Evolutionary conservation across 192 early-diverging fungal genomes (phyloP), one percentile per base, ranked within the genome.

Genomic region (Entophlyctis luteolus): DNA sequence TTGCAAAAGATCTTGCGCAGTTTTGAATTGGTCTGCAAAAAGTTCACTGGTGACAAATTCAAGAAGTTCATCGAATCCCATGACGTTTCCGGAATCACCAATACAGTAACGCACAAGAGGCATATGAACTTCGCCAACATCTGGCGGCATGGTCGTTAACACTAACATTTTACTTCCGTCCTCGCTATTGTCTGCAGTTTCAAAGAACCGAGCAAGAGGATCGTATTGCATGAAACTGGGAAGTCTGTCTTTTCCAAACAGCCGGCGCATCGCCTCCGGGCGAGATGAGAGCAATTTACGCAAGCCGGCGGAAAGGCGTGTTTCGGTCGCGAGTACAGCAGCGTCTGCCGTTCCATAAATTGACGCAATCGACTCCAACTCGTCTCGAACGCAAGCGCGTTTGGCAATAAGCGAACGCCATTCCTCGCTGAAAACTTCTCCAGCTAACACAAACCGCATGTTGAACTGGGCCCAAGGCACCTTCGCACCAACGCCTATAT

Each of bases 271-370:
- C 2, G 77, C 25, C n/a, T 37, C 29, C 23, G 75, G 73, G 8
- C 45, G 18, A 18, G n/a, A 16, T n/a, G 66, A 55, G 6, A 75
- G 48, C 31, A 63, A 75, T 8, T 20, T 35, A 4, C 75, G 66
- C 29, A 77, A 53, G 2, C 31, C 14, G 35, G 55, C 55, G 1
- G 68, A 65, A 14, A 77, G 39, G 20, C 47, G 52, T 0, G 75
- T 76, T 52, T 77, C 75, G 42, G 45, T 48, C 16, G 60, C 75
- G 16, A 77, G 68, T 18, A 77, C 75, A 25, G 74, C 75, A 23
- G 73, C 74, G 55, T 77, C 75, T 16, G 75, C 67, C 20, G 75
- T 77, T 22, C 75, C 75, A 55, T 77, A 77, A 18, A 77, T 77
- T 16, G 58, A 68, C 5, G 77, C 68, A n/a, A 76, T 78, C 35